Base-by-base conservation (phyloP, 2,329 filamentous ascomycete species). In the Colletotrichum kahawae region DNA sequence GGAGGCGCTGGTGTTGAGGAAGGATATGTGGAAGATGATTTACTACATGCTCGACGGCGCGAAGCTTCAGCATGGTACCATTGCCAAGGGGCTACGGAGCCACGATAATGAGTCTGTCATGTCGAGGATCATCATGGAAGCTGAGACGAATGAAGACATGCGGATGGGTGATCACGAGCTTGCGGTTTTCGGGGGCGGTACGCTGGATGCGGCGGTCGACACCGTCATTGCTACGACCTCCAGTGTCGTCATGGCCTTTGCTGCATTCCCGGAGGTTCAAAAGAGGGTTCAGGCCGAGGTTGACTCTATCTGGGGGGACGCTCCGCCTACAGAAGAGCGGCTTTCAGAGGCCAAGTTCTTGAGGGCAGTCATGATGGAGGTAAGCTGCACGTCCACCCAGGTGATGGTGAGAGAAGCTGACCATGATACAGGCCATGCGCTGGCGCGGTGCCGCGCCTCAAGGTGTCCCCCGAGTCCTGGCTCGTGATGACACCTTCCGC, bases 401-500 rank as follows among this genome's bases (percentile, higher is more conserved):
- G 13, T 29, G 2, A 54, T 5, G 34, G 27, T 5, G 7, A 62
- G 21, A 5, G 16, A 29, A 51, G 24, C 29, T 71, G 9, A 72
- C 9, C 14, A 8, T 27, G 13, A 57, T 82, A 77, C 76, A 80
- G 27, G 48, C 24, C 5, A 78, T 81, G 67, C 82, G 81, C 73
- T 86, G 81, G 84, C 83, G 85, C 36, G 85, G 86, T 1, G 83
- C 86, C 0, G 84, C 85, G 3, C 86, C 88, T 0, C 79, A 87
- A 1, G 87, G 85, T 0, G 5, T 75, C 29, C 88, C 88, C 1
- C 88, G 90, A 71, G 87, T 87, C 1, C 83, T 84, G 0, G 87
- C 85, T 1, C 83, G 85, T 33, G 87, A 90, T 59, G 88, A 90
- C 71, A 79, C 81, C 14, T 90, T 88, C 77, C 83, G 85, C 57